Conservation (phyloP, 768 basidiomycete genomes). For the Exsudoporus frostii region DNA sequence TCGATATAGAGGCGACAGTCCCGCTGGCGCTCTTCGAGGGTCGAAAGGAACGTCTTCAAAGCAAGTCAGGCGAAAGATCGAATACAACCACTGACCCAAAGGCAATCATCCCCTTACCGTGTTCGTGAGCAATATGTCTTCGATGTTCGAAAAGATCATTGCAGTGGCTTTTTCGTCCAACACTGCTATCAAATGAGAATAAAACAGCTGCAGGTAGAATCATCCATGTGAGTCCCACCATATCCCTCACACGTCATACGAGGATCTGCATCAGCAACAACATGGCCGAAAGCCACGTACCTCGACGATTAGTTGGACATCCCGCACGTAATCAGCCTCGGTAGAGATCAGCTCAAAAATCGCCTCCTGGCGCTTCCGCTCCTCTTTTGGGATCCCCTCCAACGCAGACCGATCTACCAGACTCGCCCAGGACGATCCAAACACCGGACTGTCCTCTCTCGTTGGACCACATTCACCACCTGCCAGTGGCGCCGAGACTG, state of each 20-base stretch:
- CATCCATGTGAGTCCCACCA: neutral
- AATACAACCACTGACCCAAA: neutral
- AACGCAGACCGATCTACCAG: slow-evolving; percentile 82
- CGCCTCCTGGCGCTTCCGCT: slow-evolving; percentile 89
- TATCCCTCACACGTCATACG: neutral
- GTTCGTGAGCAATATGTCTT: slow-evolving; percentile 87
- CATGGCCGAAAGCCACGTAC: slow-evolving; percentile 39
- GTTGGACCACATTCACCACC: slow-evolving; percentile 21
- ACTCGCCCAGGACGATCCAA: slow-evolving; percentile 86
- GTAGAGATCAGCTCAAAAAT: slow-evolving; percentile 95
- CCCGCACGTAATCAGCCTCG: slow-evolving; percentile 85
- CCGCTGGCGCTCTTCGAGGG: slow-evolving; percentile 88
- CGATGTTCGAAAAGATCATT: slow-evolving; percentile 89
- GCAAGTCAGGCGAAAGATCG: neutral
- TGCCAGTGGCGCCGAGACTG: neutral
- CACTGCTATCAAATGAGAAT: slow-evolving; percentile 68
- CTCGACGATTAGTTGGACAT: slow-evolving; percentile 89
- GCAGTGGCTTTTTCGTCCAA: slow-evolving; percentile 74
- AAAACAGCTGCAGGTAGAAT: slow-evolving; percentile 62
- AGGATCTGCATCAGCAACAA: too few species aligned
- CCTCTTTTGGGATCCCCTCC: slow-evolving; percentile 71
- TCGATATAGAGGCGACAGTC: slow-evolving; percentile 91
- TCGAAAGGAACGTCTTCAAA: slow-evolving; percentile 73
- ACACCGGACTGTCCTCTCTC: slow-evolving; percentile 55
- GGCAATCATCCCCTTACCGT: slow-evolving; percentile 50